Evolutionary conservation across 2,329 filamentous ascomycete genomes (phyloP), one percentile per base, ranked within the genome.

Genomic region (Stagonosporopsis cucurbitacearum): DNA sequence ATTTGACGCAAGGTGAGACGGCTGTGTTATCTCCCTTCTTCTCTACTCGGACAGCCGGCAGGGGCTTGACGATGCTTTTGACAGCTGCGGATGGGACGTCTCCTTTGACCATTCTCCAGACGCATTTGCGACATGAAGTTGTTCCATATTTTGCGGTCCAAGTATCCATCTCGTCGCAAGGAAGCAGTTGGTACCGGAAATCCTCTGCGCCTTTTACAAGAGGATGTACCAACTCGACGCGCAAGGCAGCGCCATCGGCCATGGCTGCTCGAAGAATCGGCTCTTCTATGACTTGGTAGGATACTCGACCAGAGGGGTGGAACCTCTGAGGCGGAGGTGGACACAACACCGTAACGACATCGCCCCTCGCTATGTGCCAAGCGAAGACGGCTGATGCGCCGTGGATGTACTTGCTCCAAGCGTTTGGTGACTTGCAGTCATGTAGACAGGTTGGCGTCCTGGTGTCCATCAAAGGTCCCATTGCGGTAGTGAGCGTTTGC

Each of bases 121-220:
- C 15, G 17, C 19, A 45, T 28, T 17, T 35, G 13, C 3, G 13
- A 5, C 17, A 23, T 8, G 23, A 25, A 9, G 11, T 25, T 4
- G 17, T 33, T n/a, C 39, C 43, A 22, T 22, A 39, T 35, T 23
- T 37, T n/a, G 49, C 19, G 50, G 8, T 46, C 49, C 65, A 70
- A 30, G 48, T 50, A 20, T 39, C 32, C 7, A 46, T 58, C 50
- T 62, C 32, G 52, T 70, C 61, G 11, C 56, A 37, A 4, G 66
- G 68, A 65, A 66, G 70, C 23, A 61, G 48, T 53, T 68, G 60
- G 53, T 71, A 70, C 20, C 33, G 48, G 53, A 69, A 70, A 32
- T 65, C 56, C 41, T 66, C 60, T 32, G 62, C 65, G 17, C 58
- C 65, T 48, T 49, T 41, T 25, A 70, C 57, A n/a, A 37, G 62